Percentiles rank a stretch among this genome's conserved stretches.
Evolutionary conservation across 495 filamentous ascomycete genomes (phyloP).

Genomic region (Neurospora sp.): DNA sequence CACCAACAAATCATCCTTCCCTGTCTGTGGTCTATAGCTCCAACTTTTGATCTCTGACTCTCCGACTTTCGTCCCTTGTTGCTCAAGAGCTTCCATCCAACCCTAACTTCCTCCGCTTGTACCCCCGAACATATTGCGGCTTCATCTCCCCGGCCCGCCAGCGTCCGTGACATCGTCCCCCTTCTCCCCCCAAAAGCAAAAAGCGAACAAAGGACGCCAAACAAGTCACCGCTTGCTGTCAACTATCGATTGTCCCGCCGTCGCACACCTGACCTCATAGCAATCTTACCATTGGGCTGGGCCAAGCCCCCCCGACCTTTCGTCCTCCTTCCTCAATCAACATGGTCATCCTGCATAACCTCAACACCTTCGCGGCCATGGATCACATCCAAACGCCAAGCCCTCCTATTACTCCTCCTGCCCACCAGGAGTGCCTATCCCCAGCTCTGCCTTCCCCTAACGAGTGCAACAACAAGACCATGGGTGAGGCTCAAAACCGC

Average conservation of each 20-base stretch:
- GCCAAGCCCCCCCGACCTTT: conserved; percentile 11
- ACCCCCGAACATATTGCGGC: neutral
- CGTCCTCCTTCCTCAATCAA: conserved; percentile 4
- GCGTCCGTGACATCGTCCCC: neutral
- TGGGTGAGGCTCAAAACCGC: neutral
- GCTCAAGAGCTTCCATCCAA: neutral
- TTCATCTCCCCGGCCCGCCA: neutral
- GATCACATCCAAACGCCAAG: neutral
- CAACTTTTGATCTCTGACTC: neutral
- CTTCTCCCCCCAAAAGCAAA: neutral
- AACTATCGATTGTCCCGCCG: neutral
- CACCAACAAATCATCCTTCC: neutral
- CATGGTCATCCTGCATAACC: neutral
- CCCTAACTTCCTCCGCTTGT: neutral
- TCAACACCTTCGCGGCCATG: neutral
- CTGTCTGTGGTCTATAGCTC: neutral
- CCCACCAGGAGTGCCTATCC: neutral
- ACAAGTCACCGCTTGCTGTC: neutral
- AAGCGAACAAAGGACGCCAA: neutral
- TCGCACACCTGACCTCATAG: conserved; percentile 20
- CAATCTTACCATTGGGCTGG: conserved; percentile 5
- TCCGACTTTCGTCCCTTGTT: conserved; percentile 7
- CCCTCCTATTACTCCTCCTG: neutral
- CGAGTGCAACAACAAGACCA: neutral
- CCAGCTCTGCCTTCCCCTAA: neutral